Evolutionary conservation across 2,329 filamentous ascomycete genomes (phyloP).

Genomic region (Neofusicoccum ribis): DNA sequence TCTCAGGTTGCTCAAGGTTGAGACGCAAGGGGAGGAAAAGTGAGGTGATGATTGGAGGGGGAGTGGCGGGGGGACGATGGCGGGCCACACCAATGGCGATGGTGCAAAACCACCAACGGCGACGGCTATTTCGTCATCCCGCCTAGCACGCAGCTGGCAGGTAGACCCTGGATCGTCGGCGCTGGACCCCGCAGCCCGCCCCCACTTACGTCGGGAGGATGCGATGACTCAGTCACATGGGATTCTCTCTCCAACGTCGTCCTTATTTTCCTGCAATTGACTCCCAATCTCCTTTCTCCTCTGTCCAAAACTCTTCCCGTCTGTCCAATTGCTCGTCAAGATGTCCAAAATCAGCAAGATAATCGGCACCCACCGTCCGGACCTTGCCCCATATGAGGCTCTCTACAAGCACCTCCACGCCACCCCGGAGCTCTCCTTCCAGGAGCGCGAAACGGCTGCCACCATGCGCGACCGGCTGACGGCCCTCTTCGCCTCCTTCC

Average conservation of each 20-base stretch:
- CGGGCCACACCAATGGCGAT: too few relatives aligned
- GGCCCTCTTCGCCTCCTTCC: slow-evolving; percentile 25
- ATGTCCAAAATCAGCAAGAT: slow-evolving; percentile 10
- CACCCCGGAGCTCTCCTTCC: slow-evolving; percentile 38
- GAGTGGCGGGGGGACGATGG: too few relatives aligned
- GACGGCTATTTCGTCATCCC: background rate
- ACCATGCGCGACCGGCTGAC: slow-evolving; percentile 32
- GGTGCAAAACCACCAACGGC: too few relatives aligned
- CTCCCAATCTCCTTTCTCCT: too few relatives aligned
- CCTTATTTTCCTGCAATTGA: background rate
- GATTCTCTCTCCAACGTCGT: background rate
- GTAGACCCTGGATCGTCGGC: background rate
- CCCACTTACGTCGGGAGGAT: background rate
- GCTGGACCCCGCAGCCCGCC: background rate
- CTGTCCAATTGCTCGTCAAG: too few relatives aligned
- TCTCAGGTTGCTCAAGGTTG: too few relatives aligned
- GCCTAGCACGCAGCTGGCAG: background rate
- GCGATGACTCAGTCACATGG: background rate
- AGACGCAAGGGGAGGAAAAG: too few relatives aligned
- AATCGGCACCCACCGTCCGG: slow-evolving; percentile 28
- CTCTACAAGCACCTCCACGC: slow-evolving; percentile 39
- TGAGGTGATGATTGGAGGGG: too few relatives aligned
- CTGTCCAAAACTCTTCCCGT: background rate
- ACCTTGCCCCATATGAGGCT: slow-evolving; percentile 33
- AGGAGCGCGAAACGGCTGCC: slow-evolving; percentile 35